Percentiles rank a stretch among this genome's conserved stretches.
phyloP scores from a whole-genome alignment of 2,329 filamentous ascomycete genomes.

The Aspergillus calidoustus region DNA sequence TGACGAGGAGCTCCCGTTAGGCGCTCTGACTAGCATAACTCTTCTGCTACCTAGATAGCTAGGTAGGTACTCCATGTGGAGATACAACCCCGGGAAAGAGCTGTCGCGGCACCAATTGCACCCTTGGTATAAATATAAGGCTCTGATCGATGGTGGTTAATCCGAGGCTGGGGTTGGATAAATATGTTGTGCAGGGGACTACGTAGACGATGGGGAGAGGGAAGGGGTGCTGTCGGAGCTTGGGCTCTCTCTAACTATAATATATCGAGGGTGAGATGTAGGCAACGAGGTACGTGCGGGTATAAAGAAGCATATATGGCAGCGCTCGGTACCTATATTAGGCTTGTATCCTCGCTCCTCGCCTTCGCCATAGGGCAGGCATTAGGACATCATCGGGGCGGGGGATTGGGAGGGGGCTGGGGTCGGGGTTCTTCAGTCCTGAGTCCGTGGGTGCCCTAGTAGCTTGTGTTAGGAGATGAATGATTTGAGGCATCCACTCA shows the following conservation, averaged over 20 bases:
- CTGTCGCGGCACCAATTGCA: constrained; percentile 9
- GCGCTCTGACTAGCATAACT: background rate
- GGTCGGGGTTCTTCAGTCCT: background rate
- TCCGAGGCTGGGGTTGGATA: background rate
- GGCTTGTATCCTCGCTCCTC: background rate
- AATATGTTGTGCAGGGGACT: background rate
- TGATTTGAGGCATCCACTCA: constrained; percentile 7
- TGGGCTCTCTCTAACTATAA: background rate
- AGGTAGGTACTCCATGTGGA: background rate
- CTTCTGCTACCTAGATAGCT: background rate
- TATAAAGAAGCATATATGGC: background rate
- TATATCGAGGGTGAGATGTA: background rate
- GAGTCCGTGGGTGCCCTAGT: background rate
- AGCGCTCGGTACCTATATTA: constrained; percentile 8
- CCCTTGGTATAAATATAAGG: background rate
- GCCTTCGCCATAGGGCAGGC: background rate
- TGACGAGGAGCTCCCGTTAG: background rate
- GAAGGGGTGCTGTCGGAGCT: background rate
- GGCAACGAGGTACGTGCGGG: constrained; percentile 1
- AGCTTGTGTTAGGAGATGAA: background rate
- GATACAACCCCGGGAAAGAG: background rate
- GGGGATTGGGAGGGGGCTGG: background rate
- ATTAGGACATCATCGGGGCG: background rate
- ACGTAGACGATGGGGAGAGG: background rate
- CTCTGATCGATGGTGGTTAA: background rate